phyloP scores from a whole-genome alignment of 2,329 filamentous ascomycete genomes.

The Diaporthe citrichinensis region DNA sequence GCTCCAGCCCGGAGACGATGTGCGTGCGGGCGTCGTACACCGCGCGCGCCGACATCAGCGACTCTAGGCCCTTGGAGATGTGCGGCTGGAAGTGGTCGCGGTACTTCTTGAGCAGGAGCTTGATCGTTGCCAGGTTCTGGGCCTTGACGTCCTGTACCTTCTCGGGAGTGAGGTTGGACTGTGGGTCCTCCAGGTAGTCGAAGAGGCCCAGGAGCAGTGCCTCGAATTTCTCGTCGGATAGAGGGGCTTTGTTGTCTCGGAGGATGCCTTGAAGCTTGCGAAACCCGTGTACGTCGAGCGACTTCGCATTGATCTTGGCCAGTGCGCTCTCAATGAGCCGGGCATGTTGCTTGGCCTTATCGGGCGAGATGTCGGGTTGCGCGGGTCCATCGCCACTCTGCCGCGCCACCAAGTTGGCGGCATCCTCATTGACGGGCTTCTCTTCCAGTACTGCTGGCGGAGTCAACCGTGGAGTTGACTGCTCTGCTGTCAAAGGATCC shows the following conservation, averaged over 20 bases:
- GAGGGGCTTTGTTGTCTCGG: constrained; percentile 74
- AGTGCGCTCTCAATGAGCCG: constrained; percentile 82
- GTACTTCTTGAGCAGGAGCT: constrained; percentile 78
- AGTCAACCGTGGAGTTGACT: constrained; percentile 50
- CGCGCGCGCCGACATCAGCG: constrained; percentile 75
- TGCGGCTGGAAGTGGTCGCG: constrained; percentile 76
- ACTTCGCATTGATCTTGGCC: constrained; percentile 77
- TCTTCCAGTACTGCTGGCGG: constrained; percentile 70
- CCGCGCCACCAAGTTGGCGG: constrained; percentile 50
- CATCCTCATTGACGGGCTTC: constrained; percentile 71
- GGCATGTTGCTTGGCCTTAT: constrained; percentile 69
- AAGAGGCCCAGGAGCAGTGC: constrained; percentile 78
- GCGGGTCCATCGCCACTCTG: constrained; percentile 40
- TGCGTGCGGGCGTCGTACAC: constrained; percentile 78
- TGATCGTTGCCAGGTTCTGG: constrained; percentile 81
- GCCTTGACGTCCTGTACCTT: constrained; percentile 81
- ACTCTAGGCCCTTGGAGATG: constrained; percentile 76
- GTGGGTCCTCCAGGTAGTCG: constrained; percentile 77
- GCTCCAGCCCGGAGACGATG: constrained; percentile 81
- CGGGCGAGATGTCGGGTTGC: constrained; percentile 56
- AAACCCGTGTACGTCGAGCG: constrained; percentile 86
- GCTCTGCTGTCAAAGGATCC: constrained; percentile 69
- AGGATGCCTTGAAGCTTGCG: constrained; percentile 82
- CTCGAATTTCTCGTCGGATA: constrained; percentile 78
- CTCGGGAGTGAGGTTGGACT: constrained; percentile 68